A percentile compares a stretch with the other conserved stretches of the same genome.
These are phyloP conservation scores for Cladochytrium tenue DNA, from an alignment of 371 early-diverging fungal species.

Conservation along the genomic window DNA sequence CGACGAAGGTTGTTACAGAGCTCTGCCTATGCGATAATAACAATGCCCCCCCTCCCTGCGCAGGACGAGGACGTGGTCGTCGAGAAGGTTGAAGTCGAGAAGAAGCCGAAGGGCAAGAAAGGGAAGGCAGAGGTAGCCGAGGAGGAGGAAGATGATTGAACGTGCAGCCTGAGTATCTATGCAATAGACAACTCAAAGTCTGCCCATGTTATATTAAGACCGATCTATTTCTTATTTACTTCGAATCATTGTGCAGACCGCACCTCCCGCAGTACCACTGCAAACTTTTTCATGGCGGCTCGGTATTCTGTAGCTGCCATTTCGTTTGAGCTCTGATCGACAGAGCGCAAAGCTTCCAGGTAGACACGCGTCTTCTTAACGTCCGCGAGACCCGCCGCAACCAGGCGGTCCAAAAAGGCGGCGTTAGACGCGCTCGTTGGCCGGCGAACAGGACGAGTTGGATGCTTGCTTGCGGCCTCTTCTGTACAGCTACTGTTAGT, in stretches of 20 bases:
- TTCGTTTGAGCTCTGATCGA: conserved; percentile 20
- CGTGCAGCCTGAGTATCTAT: too few species aligned
- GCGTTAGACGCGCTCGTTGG: neutral
- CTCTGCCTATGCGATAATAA: neutral
- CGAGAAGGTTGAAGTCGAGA: neutral
- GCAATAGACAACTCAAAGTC: too few species aligned
- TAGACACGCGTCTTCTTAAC: neutral
- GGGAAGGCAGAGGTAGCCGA: conserved; percentile 11
- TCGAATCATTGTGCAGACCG: too few species aligned
- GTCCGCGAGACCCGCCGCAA: neutral
- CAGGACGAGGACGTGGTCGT: conserved; percentile 14
- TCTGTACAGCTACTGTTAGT: conserved; percentile 4
- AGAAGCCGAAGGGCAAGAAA: conserved; percentile 8
- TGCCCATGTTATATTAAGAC: too few species aligned
- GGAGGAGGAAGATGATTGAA: conserved; percentile 20
- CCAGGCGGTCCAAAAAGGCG: neutral
- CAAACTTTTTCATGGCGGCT: conserved; percentile 39
- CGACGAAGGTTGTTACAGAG: conserved; percentile 65
- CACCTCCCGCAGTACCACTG: conserved; percentile 24
- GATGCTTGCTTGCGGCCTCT: conserved; percentile 1
- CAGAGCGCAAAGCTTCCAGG: conserved; percentile 24
- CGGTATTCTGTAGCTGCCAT: conserved; percentile 25
- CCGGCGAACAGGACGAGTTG: neutral
- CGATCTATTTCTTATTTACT: too few species aligned
- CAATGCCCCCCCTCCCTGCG: neutral